These are phyloP conservation scores for Cryptococcus depauperatus DNA, from an alignment of 1,284 basidiomycete species.

Conservation along the genomic window DNA sequence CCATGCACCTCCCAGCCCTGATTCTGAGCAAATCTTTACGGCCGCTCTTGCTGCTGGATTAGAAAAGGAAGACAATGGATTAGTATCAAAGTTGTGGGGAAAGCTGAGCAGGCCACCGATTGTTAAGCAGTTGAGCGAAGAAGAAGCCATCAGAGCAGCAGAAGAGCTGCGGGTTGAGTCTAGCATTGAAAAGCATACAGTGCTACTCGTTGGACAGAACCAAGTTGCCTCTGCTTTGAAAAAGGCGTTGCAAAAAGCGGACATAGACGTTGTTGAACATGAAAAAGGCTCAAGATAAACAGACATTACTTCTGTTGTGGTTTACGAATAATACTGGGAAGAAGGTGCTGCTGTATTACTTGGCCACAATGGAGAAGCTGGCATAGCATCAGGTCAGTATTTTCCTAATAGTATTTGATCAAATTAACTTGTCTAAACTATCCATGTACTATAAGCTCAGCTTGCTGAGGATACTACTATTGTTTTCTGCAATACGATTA, in stretches of 20 bases:
- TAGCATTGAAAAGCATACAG: slow-evolving; percentile 11
- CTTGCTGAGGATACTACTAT: slow-evolving; percentile 21
- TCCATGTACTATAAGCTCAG: too few species aligned
- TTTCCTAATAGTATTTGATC: background rate
- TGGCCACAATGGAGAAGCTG: slow-evolving; percentile 17
- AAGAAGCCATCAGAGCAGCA: slow-evolving; percentile 24
- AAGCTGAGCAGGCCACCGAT: slow-evolving; percentile 26
- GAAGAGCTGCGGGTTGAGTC: slow-evolving; percentile 20
- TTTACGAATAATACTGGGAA: too few species aligned
- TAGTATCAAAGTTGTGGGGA: slow-evolving; percentile 34
- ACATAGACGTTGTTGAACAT: slow-evolving; percentile 17
- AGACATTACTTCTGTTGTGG: slow-evolving; percentile 22
- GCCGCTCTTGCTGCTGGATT: slow-evolving; percentile 30
- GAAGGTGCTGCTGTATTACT: slow-evolving; percentile 23
- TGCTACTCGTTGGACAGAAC: slow-evolving; percentile 30
- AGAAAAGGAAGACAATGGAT: slow-evolving; percentile 27
- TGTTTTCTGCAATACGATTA: slow-evolving; percentile 40
- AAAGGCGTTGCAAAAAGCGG: slow-evolving; percentile 16
- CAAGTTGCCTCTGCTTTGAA: slow-evolving; percentile 30
- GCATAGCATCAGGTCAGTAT: slow-evolving; percentile 17
- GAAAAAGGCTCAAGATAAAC: slow-evolving; percentile 11
- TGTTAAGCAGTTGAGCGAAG: slow-evolving; percentile 21
- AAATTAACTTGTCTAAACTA: too few species aligned
- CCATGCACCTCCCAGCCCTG: slow-evolving; percentile 28
- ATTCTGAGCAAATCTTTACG: slow-evolving; percentile 35